Conservation (phyloP, 1,284 basidiomycete genomes). For the Leccinum cinnamomeum region DNA sequence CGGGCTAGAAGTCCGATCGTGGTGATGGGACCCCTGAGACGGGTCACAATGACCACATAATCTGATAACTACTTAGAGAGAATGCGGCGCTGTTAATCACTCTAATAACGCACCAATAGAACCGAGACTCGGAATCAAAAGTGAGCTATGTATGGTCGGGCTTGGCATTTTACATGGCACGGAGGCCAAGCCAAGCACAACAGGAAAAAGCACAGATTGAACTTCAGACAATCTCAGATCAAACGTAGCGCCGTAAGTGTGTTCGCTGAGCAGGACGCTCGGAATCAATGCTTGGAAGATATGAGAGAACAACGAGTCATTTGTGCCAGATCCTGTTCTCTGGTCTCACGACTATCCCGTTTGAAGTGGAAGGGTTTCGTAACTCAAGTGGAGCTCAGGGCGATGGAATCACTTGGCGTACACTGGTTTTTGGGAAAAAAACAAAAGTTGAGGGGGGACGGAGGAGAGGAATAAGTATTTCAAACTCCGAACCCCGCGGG, state of each 20-base stretch:
- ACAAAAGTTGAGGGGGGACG: neutral
- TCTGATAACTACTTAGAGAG: neutral
- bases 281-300: neutral
- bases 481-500: constrained; percentile 26
- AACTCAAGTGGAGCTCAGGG: neutral
- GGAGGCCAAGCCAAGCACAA: neutral
- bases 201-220: neutral
- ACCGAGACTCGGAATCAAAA: neutral
- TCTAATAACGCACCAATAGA: neutral
- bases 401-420: neutral
- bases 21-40: neutral
- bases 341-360: neutral
- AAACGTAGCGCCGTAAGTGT: neutral
- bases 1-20: neutral
- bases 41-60: neutral
- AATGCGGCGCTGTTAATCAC: neutral
- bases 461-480: neutral
- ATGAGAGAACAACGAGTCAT: neutral
- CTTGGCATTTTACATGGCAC: neutral
- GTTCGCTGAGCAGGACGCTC: neutral
- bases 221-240: neutral
- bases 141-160: neutral
- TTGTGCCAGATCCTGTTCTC: neutral
- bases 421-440: neutral
- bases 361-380: neutral